Conservation (phyloP, 2,329 filamentous ascomycete genomes). For the Fusarium sp. region DNA sequence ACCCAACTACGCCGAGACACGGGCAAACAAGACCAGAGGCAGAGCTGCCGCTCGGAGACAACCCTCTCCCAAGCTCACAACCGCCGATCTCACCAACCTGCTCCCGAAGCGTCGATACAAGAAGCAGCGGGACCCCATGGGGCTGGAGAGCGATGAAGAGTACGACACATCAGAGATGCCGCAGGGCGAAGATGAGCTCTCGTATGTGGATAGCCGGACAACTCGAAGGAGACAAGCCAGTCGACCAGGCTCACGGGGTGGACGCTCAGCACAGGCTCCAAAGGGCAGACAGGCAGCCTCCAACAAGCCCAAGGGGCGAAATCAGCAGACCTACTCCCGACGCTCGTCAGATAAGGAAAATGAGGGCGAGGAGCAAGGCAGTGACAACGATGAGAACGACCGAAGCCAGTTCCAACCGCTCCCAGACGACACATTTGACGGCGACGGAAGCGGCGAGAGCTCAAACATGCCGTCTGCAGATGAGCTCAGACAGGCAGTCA, state of each 20-base stretch:
- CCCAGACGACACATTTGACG: conserved; percentile 59
- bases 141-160: conserved; percentile 60
- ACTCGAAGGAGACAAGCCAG: conserved; percentile 51
- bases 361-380: conserved; percentile 38
- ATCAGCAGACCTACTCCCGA: conserved; percentile 63
- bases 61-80: conserved; percentile 60
- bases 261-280: conserved; percentile 39
- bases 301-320: conserved; percentile 40
- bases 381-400: conserved; percentile 52
- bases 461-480: conserved; percentile 56
- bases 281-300: conserved; percentile 41
- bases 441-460: conserved; percentile 47
- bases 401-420: conserved; percentile 56
- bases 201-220: conserved; percentile 55
- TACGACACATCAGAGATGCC: conserved; percentile 61
- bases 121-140: conserved; percentile 53
- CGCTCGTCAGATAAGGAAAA: conserved; percentile 71
- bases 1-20: conserved; percentile 61
- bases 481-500: conserved; percentile 69
- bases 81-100: conserved; percentile 65
- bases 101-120: conserved; percentile 65
- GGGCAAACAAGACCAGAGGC: conserved; percentile 45
- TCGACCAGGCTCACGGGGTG: conserved; percentile 45
- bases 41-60: conserved; percentile 50
- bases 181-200: conserved; percentile 68